Evolutionary conservation across 2,329 filamentous ascomycete species (phyloP), one percentile per base, ranked within the genome.

Genomic region (Nannizzia gypsea): DNA sequence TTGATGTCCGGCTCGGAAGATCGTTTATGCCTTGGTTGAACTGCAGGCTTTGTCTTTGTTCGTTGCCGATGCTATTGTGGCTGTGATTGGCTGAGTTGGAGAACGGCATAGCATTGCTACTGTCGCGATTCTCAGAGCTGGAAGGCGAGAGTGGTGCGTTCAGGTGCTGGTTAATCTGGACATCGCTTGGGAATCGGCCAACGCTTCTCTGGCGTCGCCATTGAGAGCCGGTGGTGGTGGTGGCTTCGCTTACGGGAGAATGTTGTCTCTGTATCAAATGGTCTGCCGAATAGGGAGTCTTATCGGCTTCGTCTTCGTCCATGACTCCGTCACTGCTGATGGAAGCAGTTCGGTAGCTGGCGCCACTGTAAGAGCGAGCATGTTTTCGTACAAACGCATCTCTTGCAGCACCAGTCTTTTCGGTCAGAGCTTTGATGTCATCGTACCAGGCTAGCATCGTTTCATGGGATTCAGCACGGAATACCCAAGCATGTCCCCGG

Each of bases 391-490:
- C 89, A 70, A 93, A 96, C 28, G 88, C 89, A 71, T 84, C 89
- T 44, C 91, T 87, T 69, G 95, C 91, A 72, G 95, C 89, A 28
- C 90, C 88, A 24, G 87, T 88, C 74, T 88, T 91, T 71, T 95
- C 90, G 3, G 89, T 96, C 63, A 99, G 78, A 46, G 82, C 84
- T 72, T 92, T 90, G 71, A 99, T 92, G 68, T 96, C 92, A 59
- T 93, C 87, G 71, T 90, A 97, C 85, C 93, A 99, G 52, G 90
- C 90, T 78, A 95, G 85, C 92, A 97, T 96, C 13, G 91, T 96
- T 66, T 97, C 92, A 72, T 95, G 79, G 1, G 81, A 81, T 69
- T 86, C 83, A 22, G 83, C 83, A 59, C 83, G 79, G 75, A 86
- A 86, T 8, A 86, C 82, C 83, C 83, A 86, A 42, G 82, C 82